Base-by-base conservation (phyloP, 352 stramenopile genomes). In the Halophytophthora batemanensis region DNA sequence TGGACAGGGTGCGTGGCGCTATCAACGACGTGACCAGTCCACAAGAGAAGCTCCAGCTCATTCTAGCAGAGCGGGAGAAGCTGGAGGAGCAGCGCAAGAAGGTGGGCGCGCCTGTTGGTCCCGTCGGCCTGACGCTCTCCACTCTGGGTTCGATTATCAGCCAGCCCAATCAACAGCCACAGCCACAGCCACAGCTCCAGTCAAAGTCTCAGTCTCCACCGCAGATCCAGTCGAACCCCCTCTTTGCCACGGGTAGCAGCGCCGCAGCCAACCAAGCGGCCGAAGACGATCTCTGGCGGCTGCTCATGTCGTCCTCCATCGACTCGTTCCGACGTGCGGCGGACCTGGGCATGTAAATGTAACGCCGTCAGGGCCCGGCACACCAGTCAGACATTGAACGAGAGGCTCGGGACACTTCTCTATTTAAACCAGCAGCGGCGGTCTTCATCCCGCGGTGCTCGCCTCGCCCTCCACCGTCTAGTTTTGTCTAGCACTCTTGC, bases 231-330 rank as follows among this genome's bases (percentile, higher is more conserved):
- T 34, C 65, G 31, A 74, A 70, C 2, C 50, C 59, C 17, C 45
- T 75, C 1, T 70, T 71, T 11, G 48, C 59, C 25, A 47, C 52
- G 40, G 41, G 47, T 6, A 45, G 39, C 37, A 22, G n/a, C 35
- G 15, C 35, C 22, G n/a, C 19, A 44, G 39, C 39, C 31, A 48
- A 33, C 7, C n/a, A 62, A 38, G 47, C 67, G 4, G 56, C 56
- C 7, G 77, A 86, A 63, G 77, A 91, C 43, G 71, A 85, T 48
- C 61, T 89, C 2, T 83, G 79, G 75, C 70, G 74, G n/a, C 44
- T 89, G 37, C 65, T 91, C 19, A 91, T 91, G 77, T 82, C 75
- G n/a, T 86, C 74, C 40, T 82, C 74, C 3, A 64, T 86, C 40
- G 71, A 86, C 35, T 64, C 61, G 48, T 68, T 82, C 23, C 59